phyloP scores from a whole-genome alignment of 2,329 filamentous ascomycete species.

The Byssochlamys sp. region DNA sequence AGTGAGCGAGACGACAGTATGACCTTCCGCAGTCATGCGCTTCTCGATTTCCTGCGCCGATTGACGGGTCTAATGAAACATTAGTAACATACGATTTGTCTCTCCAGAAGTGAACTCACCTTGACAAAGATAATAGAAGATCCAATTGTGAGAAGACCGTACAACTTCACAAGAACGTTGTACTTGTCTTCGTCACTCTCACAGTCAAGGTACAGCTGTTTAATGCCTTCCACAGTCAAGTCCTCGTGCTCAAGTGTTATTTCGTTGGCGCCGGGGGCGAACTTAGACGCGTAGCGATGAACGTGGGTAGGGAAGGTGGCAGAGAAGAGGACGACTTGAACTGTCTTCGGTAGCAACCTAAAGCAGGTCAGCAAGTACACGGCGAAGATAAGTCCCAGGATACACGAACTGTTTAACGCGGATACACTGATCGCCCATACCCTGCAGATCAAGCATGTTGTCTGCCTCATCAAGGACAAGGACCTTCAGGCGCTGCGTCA shows the following conservation, averaged over 20 bases:
- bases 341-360: conserved; percentile 60
- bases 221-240: conserved; percentile 91
- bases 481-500: conserved; percentile 62
- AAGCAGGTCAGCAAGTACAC: conserved; percentile 20
- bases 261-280: conserved; percentile 75
- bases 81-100: conserved; percentile 10
- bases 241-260: conserved; percentile 84
- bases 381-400: neutral
- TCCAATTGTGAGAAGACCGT: conserved; percentile 89
- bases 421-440: conserved; percentile 87
- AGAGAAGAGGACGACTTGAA: conserved; percentile 92
- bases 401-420: conserved; percentile 69
- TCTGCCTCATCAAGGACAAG: conserved; percentile 94
- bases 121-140: conserved; percentile 97
- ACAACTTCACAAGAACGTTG: conserved; percentile 77
- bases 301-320: conserved; percentile 86
- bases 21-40: conserved; percentile 78
- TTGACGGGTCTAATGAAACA: conserved; percentile 57
- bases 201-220: conserved; percentile 95
- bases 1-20: conserved; percentile 82
- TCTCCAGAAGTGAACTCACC: conserved; percentile 39
- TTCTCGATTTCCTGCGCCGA: conserved; percentile 77
- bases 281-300: conserved; percentile 69
- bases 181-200: conserved; percentile 75
- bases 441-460: conserved; percentile 96